Percentiles rank a stretch among this genome's conserved stretches.
These are phyloP conservation scores for Trypanosoma cruzi DNA, from an alignment of 208 protist species.

Conservation along the genomic window DNA sequence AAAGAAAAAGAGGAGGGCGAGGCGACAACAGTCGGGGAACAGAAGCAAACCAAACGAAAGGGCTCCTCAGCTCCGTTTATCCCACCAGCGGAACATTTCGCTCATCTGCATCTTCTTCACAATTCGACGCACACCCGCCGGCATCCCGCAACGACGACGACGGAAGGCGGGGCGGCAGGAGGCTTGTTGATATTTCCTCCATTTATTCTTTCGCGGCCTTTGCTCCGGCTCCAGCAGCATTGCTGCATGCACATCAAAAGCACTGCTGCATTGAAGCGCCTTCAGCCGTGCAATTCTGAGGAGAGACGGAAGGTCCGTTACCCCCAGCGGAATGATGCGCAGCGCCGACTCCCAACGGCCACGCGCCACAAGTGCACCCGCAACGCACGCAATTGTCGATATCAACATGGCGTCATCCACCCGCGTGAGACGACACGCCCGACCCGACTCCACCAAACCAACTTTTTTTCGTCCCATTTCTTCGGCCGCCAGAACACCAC, in stretches of 20 bases:
- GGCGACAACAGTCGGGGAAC: too few relatives aligned
- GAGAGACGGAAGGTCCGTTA: conserved; percentile 13
- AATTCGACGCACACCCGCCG: conserved; percentile 7
- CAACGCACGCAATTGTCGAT: conserved; percentile 25
- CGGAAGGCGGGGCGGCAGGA: not conserved
- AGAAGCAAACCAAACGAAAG: too few relatives aligned
- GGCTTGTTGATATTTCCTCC: too few relatives aligned
- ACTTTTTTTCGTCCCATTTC: not conserved
- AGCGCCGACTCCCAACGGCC: conserved; percentile 26
- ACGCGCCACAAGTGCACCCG: conserved; percentile 28
- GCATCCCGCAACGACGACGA: conserved; percentile 8
- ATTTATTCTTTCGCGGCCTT: not conserved
- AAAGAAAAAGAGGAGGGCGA: not conserved
- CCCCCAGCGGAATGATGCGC: conserved; percentile 18
- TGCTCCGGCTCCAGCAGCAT: conserved; percentile 19
- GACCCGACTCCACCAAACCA: not conserved
- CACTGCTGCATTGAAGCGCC: conserved; percentile 8
- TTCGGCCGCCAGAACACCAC: not conserved
- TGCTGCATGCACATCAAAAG: conserved; percentile 6
- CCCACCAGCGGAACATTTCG: conserved; percentile 21
- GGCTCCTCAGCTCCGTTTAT: not conserved
- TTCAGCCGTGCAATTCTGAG: conserved; percentile 22
- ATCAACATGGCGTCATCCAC: conserved; percentile 9
- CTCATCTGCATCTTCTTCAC: conserved; percentile 12
- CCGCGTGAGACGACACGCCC: not conserved